Percentiles rank a stretch among this genome's conserved stretches.
Evolutionary conservation across 352 stramenopile species (phyloP).

Genomic region (Globisporangium heterothallicum): DNA sequence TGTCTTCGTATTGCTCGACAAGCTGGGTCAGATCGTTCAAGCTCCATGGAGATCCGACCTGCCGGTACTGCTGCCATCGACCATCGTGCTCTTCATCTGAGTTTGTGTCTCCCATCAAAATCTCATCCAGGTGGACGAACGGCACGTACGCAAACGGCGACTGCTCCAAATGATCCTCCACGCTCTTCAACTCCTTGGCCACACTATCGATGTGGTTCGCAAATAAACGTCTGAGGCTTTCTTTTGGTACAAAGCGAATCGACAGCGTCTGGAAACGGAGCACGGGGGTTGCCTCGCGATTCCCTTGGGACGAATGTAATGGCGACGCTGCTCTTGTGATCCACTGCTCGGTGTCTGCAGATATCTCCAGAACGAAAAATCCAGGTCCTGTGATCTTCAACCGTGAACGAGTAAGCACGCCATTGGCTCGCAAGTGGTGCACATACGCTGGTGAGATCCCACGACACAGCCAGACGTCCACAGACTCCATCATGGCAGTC

Average conservation of each 20-base stretch:
- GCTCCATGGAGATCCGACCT: conserved; percentile 6
- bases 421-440: conserved; percentile 11
- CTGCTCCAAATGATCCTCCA: neutral
- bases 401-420: neutral
- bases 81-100: too few species aligned
- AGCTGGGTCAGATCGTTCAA: conserved; percentile 13
- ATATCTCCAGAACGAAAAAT: conserved; percentile 19
- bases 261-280: neutral
- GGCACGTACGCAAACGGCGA: conserved; percentile 6
- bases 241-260: conserved; percentile 8
- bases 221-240: neutral
- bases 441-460: conserved; percentile 22
- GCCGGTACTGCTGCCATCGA: neutral
- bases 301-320: neutral
- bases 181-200: neutral
- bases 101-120: neutral
- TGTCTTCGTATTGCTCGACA: conserved; percentile 10
- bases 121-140: neutral
- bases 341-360: neutral
- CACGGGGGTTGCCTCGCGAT: neutral
- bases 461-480: conserved; percentile 33
- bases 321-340: neutral
- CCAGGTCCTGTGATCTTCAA: conserved; percentile 20
- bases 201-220: neutral
- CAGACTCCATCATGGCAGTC: neutral